Evolutionary conservation across 1,139 yeast species (phyloP).

Genomic region (Spathaspora sp.): DNA sequence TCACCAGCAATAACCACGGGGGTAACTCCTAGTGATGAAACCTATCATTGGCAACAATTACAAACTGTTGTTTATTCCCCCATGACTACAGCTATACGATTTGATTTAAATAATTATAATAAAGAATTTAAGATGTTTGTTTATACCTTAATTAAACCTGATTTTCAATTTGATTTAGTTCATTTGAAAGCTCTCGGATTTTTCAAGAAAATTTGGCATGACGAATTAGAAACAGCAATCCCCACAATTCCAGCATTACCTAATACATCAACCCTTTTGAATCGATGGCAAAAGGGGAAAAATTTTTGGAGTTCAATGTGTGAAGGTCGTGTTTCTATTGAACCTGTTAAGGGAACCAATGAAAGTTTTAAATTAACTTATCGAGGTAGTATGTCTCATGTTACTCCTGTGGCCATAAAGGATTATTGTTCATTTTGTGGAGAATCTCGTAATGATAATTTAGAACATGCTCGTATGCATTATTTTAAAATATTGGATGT

Average conservation of each 20-base stretch:
- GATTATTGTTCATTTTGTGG: conserved; percentile 84
- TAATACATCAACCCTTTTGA: conserved; percentile 35
- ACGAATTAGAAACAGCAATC: conserved; percentile 73
- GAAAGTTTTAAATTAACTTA: conserved; percentile 56
- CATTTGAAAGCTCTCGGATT: conserved; percentile 56
- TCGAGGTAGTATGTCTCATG: conserved; percentile 8
- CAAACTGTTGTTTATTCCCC: conserved; percentile 49
- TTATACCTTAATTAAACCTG: conserved; percentile 32
- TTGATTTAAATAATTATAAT: conserved; percentile 50
- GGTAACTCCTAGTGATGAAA: conserved; percentile 5
- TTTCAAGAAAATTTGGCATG: conserved; percentile 63
- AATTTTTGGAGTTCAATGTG: conserved; percentile 64
- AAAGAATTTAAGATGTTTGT: conserved; percentile 44
- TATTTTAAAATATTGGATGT: conserved; percentile 49
- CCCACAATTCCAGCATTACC: conserved; percentile 30
- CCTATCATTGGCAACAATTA: conserved; percentile 20
- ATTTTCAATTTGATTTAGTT: conserved; percentile 38
- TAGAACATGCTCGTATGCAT: conserved; percentile 78
- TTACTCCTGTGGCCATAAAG: conserved; percentile 67
- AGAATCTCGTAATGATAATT: conserved; percentile 63
- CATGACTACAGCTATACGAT: conserved; percentile 53
- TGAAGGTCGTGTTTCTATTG: conserved; percentile 81
- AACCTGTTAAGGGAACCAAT: conserved; percentile 83
- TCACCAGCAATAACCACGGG: conserved; percentile 1
- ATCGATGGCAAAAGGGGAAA: conserved; percentile 47